Conservation (phyloP, 148 eudicot species). For the Nepenthes gracilis region DNA sequence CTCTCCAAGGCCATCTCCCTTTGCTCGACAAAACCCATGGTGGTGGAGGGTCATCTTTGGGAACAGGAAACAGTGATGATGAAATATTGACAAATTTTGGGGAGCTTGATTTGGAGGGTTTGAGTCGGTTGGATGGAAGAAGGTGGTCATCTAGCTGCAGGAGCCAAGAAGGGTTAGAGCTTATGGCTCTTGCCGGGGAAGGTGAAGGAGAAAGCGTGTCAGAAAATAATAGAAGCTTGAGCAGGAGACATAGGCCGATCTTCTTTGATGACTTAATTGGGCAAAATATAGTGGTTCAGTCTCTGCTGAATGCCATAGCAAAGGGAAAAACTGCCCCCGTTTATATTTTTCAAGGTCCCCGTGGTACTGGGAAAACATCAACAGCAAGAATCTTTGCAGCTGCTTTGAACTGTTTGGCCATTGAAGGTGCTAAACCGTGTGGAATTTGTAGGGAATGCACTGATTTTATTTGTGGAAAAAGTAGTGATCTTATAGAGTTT, state of each 20-base stretch:
- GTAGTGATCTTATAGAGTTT: slow-evolving; percentile 51
- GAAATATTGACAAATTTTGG: slow-evolving; percentile 70
- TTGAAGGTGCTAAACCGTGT: slow-evolving; percentile 75
- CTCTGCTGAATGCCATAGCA: slow-evolving; percentile 61
- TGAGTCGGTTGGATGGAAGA: slow-evolving; percentile 88
- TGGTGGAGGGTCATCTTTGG: slow-evolving; percentile 52
- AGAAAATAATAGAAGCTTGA: slow-evolving; percentile 62
- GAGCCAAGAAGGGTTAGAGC: slow-evolving; percentile 63
- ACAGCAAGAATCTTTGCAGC: slow-evolving; percentile 76
- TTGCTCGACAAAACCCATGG: slow-evolving; percentile 53
- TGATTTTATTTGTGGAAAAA: slow-evolving; percentile 63
- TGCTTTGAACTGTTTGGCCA: slow-evolving; percentile 89
- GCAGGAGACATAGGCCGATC: slow-evolving; percentile 84
- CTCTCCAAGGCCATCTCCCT: slow-evolving; percentile 56
- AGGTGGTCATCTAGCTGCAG: slow-evolving; percentile 86
- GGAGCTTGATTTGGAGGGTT: slow-evolving; percentile 83
- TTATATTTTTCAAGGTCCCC: slow-evolving; percentile 96
- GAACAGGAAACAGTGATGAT: slow-evolving; percentile 55
- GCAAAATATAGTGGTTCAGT: slow-evolving; percentile 79
- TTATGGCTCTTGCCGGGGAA: slow-evolving; percentile 42
- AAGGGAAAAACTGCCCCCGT: slow-evolving; percentile 72
- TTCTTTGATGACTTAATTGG: slow-evolving; percentile 85
- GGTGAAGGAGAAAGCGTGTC: slow-evolving; percentile 50
- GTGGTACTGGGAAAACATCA: slow-evolving; percentile 97
- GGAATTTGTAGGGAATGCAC: slow-evolving; percentile 84